Evolutionary conservation across 1,284 basidiomycete genomes (phyloP).

Genomic region (Cryptococcus amylolentus): DNA sequence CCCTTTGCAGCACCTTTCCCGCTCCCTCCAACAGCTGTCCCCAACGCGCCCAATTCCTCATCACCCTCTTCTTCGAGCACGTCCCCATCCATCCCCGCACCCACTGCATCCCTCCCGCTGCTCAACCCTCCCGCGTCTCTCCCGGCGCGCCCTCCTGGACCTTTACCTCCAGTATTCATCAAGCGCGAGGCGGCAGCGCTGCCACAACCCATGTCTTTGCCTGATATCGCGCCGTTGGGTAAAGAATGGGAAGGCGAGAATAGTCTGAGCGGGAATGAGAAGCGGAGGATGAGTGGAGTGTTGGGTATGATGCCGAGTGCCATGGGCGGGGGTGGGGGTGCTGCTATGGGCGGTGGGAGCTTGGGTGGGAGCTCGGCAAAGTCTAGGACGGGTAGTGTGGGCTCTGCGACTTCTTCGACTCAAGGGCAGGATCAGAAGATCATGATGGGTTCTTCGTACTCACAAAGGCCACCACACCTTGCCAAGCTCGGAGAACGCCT

Average conservation of each 20-base stretch:
- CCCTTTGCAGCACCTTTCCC: constrained; percentile 1
- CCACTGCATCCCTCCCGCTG: constrained; percentile 6
- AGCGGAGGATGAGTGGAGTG: constrained; percentile 11
- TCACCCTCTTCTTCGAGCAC: not conserved
- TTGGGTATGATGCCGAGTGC: not conserved
- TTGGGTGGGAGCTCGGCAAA: too few relatives aligned
- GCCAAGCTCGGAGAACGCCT: constrained; percentile 25
- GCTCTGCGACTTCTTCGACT: too few relatives aligned
- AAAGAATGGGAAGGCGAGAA: constrained; percentile 27
- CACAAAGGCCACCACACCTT: constrained; percentile 22
- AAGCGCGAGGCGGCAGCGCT: constrained; percentile 32
- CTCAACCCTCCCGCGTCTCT: constrained; percentile 14
- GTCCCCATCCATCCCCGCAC: not conserved
- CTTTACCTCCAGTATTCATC: constrained; percentile 32
- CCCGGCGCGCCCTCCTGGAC: constrained; percentile 18
- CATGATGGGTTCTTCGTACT: not conserved
- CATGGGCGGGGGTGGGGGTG: not conserved
- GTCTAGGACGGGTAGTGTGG: too few relatives aligned
- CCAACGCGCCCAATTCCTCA: not conserved
- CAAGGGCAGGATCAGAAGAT: not conserved
- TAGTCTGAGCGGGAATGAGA: constrained; percentile 31
- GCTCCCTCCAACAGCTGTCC: not conserved
- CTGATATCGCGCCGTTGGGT: constrained; percentile 31
- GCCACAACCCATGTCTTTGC: constrained; percentile 35
- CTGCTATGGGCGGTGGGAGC: not conserved